Evolutionary conservation across 495 filamentous ascomycete genomes (phyloP).

Genomic region (Astrothelium macrocarpum): DNA sequence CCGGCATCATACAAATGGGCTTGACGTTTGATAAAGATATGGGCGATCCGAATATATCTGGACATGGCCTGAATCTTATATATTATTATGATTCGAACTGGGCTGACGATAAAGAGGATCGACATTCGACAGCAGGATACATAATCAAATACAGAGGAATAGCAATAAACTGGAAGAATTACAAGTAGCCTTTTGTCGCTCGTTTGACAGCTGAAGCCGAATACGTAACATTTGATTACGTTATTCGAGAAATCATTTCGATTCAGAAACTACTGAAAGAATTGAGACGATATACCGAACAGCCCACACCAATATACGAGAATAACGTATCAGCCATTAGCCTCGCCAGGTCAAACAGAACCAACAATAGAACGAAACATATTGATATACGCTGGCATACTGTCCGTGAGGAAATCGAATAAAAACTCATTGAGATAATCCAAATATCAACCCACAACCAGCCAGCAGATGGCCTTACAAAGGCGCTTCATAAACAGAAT

Average conservation of each 20-base stretch:
- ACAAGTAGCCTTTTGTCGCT: not conserved
- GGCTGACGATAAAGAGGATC: not conserved
- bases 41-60: not conserved
- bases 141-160: not conserved
- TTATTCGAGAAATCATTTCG: not conserved
- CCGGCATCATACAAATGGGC: not conserved
- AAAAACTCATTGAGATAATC: not conserved
- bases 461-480: not conserved
- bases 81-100: not conserved
- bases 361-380: not conserved
- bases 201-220: not conserved
- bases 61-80: not conserved
- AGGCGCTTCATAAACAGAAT: not conserved
- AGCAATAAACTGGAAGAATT: not conserved
- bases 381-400: not conserved
- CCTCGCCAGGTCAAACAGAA: not conserved
- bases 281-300: not conserved
- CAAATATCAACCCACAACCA: not conserved
- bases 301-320: not conserved
- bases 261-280: not conserved
- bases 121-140: not conserved
- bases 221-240: not conserved
- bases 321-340: not conserved
- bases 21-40: not conserved
- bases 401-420: not conserved